Conservation (phyloP, 2,329 filamentous ascomycete species). For the Corynespora cassiicola region DNA sequence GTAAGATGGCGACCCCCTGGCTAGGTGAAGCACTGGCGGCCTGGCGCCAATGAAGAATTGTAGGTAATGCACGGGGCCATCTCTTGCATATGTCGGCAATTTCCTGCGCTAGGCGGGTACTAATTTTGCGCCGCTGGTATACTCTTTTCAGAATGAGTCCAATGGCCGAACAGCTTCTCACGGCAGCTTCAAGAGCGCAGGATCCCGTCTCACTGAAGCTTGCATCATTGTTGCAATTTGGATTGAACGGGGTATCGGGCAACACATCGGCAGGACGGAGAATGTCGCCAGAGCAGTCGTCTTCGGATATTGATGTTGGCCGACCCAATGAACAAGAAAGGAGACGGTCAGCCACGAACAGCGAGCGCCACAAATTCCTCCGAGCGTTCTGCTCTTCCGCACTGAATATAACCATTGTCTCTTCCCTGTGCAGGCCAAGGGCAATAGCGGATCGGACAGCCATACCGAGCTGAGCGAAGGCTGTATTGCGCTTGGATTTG, state of each 20-base stretch:
- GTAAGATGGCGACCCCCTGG: slow-evolving; percentile 65
- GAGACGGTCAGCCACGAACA: slow-evolving; percentile 71
- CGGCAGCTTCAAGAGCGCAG: slow-evolving; percentile 60
- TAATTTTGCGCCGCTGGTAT: slow-evolving; percentile 67
- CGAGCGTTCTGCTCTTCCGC: slow-evolving; percentile 55
- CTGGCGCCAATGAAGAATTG: slow-evolving; percentile 59
- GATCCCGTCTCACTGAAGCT: slow-evolving; percentile 44
- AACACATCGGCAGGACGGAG: slow-evolving; percentile 37
- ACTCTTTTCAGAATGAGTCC: slow-evolving; percentile 65
- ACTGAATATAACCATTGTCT: slow-evolving; percentile 63
- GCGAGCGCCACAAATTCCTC: slow-evolving; percentile 67
- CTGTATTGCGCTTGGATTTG: slow-evolving; percentile 67
- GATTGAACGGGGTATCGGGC: slow-evolving; percentile 23
- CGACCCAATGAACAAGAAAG: slow-evolving; percentile 68
- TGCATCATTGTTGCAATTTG: slow-evolving; percentile 15
- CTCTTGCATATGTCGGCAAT: slow-evolving; percentile 61
- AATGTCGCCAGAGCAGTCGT: slow-evolving; percentile 64
- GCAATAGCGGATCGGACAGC: slow-evolving; percentile 69
- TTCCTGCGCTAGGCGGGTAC: slow-evolving; percentile 62
- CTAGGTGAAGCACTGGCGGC: slow-evolving; percentile 53
- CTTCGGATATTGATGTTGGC: slow-evolving; percentile 66
- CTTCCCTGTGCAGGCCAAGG: slow-evolving; percentile 67
- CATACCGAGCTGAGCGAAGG: slow-evolving; percentile 67
- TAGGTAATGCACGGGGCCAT: slow-evolving; percentile 59
- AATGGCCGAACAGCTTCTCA: slow-evolving; percentile 65